Percentiles rank a stretch among this genome's conserved stretches.
Evolutionary conservation across 2,329 filamentous ascomycete genomes (phyloP).

Genomic region (Pseudocercospora fuligena): DNA sequence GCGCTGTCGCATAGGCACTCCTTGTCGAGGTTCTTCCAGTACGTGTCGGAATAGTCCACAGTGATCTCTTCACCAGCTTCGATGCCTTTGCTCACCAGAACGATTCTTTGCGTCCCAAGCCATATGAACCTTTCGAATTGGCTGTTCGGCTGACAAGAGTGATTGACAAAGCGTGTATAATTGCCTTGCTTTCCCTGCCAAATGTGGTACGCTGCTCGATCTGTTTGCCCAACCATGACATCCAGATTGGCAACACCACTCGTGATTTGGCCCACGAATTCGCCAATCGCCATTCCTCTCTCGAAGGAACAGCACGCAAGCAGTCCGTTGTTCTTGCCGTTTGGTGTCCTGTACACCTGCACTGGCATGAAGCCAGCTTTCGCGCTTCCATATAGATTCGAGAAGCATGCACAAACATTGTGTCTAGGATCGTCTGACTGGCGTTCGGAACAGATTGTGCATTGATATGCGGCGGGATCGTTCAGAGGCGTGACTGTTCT

Average conservation of each 20-base stretch:
- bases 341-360: conserved; percentile 58
- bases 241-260: conserved; percentile 58
- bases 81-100: conserved; percentile 62
- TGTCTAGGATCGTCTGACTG: conserved; percentile 57
- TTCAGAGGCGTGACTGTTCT: conserved; percentile 47
- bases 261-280: conserved; percentile 62
- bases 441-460: conserved; percentile 52
- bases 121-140: conserved; percentile 64
- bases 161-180: conserved; percentile 64
- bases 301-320: conserved; percentile 55
- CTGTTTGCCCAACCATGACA: conserved; percentile 55
- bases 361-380: conserved; percentile 51
- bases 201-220: conserved; percentile 59
- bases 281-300: conserved; percentile 58
- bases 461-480: conserved; percentile 40
- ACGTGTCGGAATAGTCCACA: conserved; percentile 63
- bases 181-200: conserved; percentile 63
- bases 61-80: conserved; percentile 60
- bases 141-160: conserved; percentile 62
- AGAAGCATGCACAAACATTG: conserved; percentile 61
- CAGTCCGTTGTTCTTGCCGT: conserved; percentile 62
- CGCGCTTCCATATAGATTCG: conserved; percentile 56
- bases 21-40: conserved; percentile 62
- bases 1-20: conserved; percentile 59
- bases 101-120: conserved; percentile 59